Conservation (phyloP, 352 stramenopile species). For the Pythium apleroticum region DNA sequence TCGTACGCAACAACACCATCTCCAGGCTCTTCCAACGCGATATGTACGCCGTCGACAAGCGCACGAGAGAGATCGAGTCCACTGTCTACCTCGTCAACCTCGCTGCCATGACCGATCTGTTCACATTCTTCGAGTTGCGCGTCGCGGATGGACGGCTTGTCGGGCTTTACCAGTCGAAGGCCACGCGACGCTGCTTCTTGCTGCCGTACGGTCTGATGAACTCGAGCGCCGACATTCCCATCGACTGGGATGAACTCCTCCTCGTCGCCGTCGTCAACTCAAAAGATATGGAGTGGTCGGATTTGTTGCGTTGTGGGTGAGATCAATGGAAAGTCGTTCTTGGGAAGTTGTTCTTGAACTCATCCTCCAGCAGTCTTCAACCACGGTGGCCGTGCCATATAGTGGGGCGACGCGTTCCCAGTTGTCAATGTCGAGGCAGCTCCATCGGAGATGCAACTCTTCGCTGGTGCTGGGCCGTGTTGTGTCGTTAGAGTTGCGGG, state of each 20-base stretch:
- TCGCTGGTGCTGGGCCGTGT: too few species aligned
- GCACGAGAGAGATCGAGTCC: conserved; percentile 14
- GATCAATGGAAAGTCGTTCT: too few species aligned
- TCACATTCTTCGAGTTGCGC: conserved; percentile 16
- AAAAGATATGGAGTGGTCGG: conserved; percentile 11
- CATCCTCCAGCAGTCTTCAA: too few species aligned
- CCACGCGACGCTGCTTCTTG: conserved; percentile 5
- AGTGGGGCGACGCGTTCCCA: too few species aligned
- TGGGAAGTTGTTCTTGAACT: too few species aligned
- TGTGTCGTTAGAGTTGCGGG: too few species aligned
- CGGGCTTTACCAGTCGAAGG: conserved; percentile 7
- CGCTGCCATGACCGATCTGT: conserved; percentile 23
- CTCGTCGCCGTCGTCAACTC: conserved; percentile 7
- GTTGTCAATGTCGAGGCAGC: too few species aligned
- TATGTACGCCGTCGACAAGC: neutral
- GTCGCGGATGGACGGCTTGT: neutral
- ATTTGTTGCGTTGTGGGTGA: conserved; percentile 17
- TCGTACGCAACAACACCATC: neutral
- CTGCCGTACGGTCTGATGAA: neutral
- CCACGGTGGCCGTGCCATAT: too few species aligned
- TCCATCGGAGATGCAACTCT: too few species aligned
- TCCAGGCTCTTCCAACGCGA: conserved; percentile 1
- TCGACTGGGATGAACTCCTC: conserved; percentile 14
- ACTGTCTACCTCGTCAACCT: conserved; percentile 22
- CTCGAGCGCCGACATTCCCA: neutral